Evolutionary conservation across 176 grass and related monocot genomes (phyloP), one percentile per base, ranked within the genome.

Genomic region (Melocanna baccifera): DNA sequence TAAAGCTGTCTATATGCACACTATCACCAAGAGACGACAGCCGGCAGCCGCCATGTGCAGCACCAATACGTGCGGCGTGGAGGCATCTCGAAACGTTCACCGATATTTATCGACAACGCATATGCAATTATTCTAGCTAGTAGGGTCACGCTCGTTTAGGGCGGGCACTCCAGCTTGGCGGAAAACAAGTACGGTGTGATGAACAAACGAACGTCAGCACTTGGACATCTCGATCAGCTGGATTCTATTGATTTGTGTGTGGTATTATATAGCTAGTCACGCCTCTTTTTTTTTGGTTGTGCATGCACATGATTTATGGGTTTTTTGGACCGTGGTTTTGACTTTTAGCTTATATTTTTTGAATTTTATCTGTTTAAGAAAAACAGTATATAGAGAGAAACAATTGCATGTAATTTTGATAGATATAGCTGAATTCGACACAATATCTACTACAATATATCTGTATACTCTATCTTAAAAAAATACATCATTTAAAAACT

Each of bases 31-130:
- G 8, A 39, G 14, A 18, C 1, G 62, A 67, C 20, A 67, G 62
- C 34, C 1, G 62, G 53, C 20, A 80, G 62, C 34, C 62, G 19
- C 62, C 78, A 80, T 67, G 78, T 80, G 78, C 62, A 50, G 12
- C 45, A 39, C 20, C 62, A 16, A 67, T 53, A 39, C 78, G 78
- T 67, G 29, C 20, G 62, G 62, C 46, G 45, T 48, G 45, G 30
- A 67, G 62, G 78, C 62, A 18, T 30, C 76, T 30, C 77, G 6
- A 11, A 67, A 67, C 32, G 42, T 6, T 48, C 23, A 4, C 29
- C 13, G 28, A 79, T 80, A 67, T 78, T 36, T 23, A 36, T 6
- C 28, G 29, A 67, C 29, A 45, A 51, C 20, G 51, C 77, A 80
- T 66, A 47, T n/a, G 77, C 77, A 80, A 12, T 45, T 36, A 66